A percentile compares a stretch with the other conserved stretches of the same genome.
phyloP scores from a whole-genome alignment of 2,329 filamentous ascomycete species.

The Neonectria faginata region DNA sequence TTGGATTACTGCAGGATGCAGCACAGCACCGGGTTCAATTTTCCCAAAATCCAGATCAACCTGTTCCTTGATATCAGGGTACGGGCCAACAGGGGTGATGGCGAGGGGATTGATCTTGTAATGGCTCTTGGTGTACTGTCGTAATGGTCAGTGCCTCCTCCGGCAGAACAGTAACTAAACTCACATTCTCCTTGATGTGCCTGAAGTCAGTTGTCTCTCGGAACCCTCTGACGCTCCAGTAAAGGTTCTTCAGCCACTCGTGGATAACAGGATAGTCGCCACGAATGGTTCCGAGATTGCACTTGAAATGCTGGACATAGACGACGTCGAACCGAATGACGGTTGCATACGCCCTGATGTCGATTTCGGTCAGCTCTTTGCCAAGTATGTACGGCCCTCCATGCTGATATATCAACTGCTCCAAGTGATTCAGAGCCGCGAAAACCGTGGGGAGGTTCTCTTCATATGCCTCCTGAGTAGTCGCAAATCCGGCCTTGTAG shows the following conservation, averaged over 20 bases:
- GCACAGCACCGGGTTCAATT: constrained; percentile 37
- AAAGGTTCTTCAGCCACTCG: constrained; percentile 75
- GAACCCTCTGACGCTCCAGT: constrained; percentile 70
- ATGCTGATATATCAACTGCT: constrained; percentile 62
- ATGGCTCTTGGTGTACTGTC: constrained; percentile 45
- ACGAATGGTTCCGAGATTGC: constrained; percentile 72
- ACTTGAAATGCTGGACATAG: constrained; percentile 75
- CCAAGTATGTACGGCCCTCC: constrained; percentile 72
- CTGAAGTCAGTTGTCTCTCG: constrained; percentile 71
- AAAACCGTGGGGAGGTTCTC: constrained; percentile 72
- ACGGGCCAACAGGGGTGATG: constrained; percentile 45
- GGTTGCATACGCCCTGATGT: constrained; percentile 74
- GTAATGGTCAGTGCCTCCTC: not conserved
- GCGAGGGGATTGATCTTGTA: constrained; percentile 43
- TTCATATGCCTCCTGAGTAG: constrained; percentile 73
- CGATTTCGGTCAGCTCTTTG: constrained; percentile 72
- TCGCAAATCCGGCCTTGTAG: constrained; percentile 73
- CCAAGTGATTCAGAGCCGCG: constrained; percentile 71
- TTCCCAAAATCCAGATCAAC: constrained; percentile 37
- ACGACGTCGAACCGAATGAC: constrained; percentile 75
- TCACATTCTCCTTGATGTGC: constrained; percentile 73
- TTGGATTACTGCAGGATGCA: constrained; percentile 41
- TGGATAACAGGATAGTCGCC: constrained; percentile 75
- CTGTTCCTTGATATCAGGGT: constrained; percentile 40
- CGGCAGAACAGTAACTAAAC: not conserved